These are phyloP conservation scores for Leccinum arenicola DNA, from an alignment of 768 basidiomycete species.

Conservation along the genomic window DNA sequence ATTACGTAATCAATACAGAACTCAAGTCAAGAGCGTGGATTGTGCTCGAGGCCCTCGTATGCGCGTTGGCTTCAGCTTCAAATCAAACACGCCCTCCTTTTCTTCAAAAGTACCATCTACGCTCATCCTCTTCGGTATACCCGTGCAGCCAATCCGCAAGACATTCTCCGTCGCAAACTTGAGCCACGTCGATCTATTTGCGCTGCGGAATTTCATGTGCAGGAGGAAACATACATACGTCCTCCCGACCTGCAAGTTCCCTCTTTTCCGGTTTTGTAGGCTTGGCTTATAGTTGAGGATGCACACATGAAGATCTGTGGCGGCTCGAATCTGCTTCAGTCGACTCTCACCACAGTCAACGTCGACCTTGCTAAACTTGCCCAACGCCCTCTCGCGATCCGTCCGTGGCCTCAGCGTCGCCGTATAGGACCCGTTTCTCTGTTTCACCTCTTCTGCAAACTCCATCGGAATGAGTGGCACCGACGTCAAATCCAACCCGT, in stretches of 20 bases:
- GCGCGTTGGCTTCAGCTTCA: conserved; percentile 5
- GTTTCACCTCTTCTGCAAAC: conserved; percentile 1
- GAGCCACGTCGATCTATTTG: conserved; percentile 17
- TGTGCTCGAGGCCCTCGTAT: conserved; percentile 17
- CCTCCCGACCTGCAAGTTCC: conserved; percentile 15
- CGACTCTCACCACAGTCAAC: conserved; percentile 18
- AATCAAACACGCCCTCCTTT: conserved; percentile 2
- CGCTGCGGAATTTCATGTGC: conserved; percentile 1
- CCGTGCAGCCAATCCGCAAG: conserved; percentile 14
- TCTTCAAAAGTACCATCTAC: not conserved
- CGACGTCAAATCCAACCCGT: conserved; percentile 17
- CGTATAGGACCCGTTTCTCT: not conserved
- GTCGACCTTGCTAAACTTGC: conserved; percentile 11
- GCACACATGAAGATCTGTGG: conserved; percentile 19
- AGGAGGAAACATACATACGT: conserved; percentile 25
- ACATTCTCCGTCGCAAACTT: conserved; percentile 26
- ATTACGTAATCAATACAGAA: too few species aligned
- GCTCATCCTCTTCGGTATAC: not conserved
- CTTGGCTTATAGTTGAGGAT: conserved; percentile 22
- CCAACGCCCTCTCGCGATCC: not conserved
- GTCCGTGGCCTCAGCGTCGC: conserved; percentile 12
- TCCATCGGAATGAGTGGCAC: conserved; percentile 23
- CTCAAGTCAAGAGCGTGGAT: not conserved
- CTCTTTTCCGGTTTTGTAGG: not conserved
- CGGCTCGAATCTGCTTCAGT: conserved; percentile 10